Evolutionary conservation across 2,329 filamentous ascomycete species (phyloP), one percentile per base, ranked within the genome.

Genomic region (Pyrenophora seminiperda): DNA sequence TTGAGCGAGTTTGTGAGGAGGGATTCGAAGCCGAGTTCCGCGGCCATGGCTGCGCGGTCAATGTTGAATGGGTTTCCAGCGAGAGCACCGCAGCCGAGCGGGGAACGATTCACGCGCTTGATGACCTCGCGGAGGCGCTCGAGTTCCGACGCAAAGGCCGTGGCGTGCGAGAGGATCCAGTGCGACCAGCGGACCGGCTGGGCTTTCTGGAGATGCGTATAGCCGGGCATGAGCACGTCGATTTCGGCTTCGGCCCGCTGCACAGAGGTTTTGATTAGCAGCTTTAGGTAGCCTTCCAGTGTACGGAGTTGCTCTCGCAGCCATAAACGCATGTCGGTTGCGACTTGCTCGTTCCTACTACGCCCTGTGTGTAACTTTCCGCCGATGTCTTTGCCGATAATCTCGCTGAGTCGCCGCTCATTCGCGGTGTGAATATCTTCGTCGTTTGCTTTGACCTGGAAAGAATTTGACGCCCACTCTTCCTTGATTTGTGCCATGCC

Each of bases 241-340:
- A 92, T 85, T 65, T 94, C 89, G 29, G 78, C 74, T 79, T 91
- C 88, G 2, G 90, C 89, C 20, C 90, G 83, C 38, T 78, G 76
- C 29, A 85, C 81, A 11, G 86, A 83, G 39, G 91, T 87, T 64
- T 83, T 79, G 32, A 96, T 77, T 60, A 96, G 82, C 46, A 83
- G 81, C 34, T 84, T 78, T 4, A 96, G 79, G 62, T 86, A 84
- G 29, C 63, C 72, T 62, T 95, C 90, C 42, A 96, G 83, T 57
- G 79, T 79, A 48, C 81, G 81, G 50, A 96, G 77, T 76, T 88
- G 82, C 58, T 92, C 86, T 34, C 90, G 82, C 56, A 96, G 76
- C 91, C 91, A 97, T 72, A 96, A 79, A 54, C 91, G 86, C 89
- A 96, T 93, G 66, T 96, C 91, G 17, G 88, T 92, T 39, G 87